Conservation (phyloP, 495 filamentous ascomycete species). For the Penicillium flavigenum region DNA sequence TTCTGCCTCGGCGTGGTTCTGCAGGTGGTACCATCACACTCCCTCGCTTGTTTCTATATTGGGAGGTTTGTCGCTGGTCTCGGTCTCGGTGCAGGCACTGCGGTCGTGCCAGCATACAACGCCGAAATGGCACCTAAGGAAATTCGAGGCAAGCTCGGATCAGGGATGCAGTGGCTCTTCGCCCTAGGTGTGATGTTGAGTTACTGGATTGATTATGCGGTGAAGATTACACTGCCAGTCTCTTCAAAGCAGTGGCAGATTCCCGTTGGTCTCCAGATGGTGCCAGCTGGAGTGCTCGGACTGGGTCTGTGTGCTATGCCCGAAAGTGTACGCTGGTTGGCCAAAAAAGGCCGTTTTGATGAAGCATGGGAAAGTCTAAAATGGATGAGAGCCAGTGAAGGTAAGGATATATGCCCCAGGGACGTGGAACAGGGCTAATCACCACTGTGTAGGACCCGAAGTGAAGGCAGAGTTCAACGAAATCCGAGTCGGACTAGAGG, state of each 20-base stretch:
- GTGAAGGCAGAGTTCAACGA: constrained; percentile 47
- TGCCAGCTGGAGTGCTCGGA: constrained; percentile 45
- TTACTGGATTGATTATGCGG: constrained; percentile 56
- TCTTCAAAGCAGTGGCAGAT: constrained; percentile 54
- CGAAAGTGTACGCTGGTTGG: constrained; percentile 53
- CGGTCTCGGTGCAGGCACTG: constrained; percentile 54
- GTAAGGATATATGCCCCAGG: constrained; percentile 5
- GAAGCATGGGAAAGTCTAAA: constrained; percentile 48
- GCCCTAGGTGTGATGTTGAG: constrained; percentile 49
- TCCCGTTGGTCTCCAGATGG: constrained; percentile 51
- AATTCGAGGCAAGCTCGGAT: constrained; percentile 52
- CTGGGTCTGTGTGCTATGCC: constrained; percentile 46
- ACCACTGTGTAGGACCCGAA: constrained; percentile 17
- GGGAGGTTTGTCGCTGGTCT: constrained; percentile 54
- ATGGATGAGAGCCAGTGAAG: constrained; percentile 50
- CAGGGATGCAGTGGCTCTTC: constrained; percentile 49
- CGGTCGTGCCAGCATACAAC: constrained; percentile 54
- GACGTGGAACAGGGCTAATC: background rate
- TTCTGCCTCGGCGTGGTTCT: constrained; percentile 47
- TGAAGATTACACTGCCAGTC: constrained; percentile 33
- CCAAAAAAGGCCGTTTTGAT: constrained; percentile 49
- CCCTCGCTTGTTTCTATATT: constrained; percentile 46
- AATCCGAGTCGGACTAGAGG: constrained; percentile 42
- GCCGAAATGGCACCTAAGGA: constrained; percentile 56
- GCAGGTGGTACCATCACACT: constrained; percentile 43